Evolutionary conservation across 441 rosid species (phyloP).

Genomic region (Flueggea neowawraea): DNA sequence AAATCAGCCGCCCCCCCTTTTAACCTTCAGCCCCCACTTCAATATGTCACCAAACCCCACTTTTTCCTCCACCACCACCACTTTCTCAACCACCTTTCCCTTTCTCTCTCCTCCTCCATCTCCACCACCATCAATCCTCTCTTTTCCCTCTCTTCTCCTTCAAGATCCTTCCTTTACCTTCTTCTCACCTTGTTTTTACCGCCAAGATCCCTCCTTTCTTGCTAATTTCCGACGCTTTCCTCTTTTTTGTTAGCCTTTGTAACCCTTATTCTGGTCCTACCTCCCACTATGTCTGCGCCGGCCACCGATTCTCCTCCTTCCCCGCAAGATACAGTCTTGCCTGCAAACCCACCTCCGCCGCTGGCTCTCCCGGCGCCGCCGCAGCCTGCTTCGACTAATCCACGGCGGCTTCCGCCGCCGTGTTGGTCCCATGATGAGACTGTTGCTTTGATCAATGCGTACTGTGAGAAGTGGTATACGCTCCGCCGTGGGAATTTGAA

Average conservation of each 20-base stretch:
- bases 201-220: no score
- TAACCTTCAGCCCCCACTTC: slow-evolving; percentile 1
- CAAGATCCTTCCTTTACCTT: slow-evolving; percentile 1
- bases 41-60: slow-evolving; percentile 1
- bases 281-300: no score
- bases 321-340: no score
- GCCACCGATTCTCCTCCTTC: no score
- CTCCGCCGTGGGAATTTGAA: slow-evolving; percentile 91
- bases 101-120: slow-evolving; percentile 25
- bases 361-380: slow-evolving; percentile 25
- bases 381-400: slow-evolving; percentile 34
- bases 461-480: slow-evolving; percentile 82
- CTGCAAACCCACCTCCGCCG: slow-evolving; percentile 15
- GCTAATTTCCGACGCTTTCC: no score
- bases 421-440: slow-evolving; percentile 96
- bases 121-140: slow-evolving; percentile 6
- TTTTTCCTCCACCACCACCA: no score
- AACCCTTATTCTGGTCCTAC: no score
- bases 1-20: no score
- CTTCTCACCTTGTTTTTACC: neutral
- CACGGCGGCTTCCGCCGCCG: slow-evolving; percentile 91
- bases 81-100: neutral
- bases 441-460: slow-evolving; percentile 70
- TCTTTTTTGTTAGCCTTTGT: no score
- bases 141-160: slow-evolving; percentile 22